Base-by-base conservation (phyloP, 106 monocot species). In the Dactylorhiza incarnata region DNA sequence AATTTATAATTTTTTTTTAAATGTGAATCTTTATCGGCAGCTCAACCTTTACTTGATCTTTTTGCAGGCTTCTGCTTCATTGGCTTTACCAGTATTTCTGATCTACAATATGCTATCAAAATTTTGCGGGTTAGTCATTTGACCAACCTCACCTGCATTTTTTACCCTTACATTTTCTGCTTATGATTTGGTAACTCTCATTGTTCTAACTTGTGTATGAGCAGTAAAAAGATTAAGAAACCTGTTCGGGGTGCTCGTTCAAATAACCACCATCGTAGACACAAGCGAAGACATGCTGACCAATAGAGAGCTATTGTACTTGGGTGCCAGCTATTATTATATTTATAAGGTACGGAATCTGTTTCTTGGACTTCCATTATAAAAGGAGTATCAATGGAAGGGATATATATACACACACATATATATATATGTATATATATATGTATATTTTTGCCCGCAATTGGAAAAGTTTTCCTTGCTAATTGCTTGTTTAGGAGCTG, bases 51-150 rank as follows among this genome's bases (percentile, higher is more conserved):
- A 9, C 17, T 54, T 14, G 14, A 54, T 54, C 54, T 54, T 16
- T 15, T 54, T 12, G 12, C 67, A 91, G 91, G 91, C 88, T 52
- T 91, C 91, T 49, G 94, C 86, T 79, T 61, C 79, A 76, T 77
- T 90, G 75, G 86, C 83, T 16, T 58, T 88, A 70, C 90, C 93
- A 0, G 53, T 90, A 13, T 87, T 85, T 73, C 45, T 83, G 13
- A 50, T 78, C 16, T 84, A 81, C 84, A 75, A 17, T 46, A 43
- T 90, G 23, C 67, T 90, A 56, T 74, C 76, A 16, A 23, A 68
- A 1, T 52, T 82, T 45, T 87, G 83, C 74, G 81, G 87, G 90
- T 91, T 49, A 71, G 85, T 82, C 47, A 9, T 58, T 54, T 54
- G 12, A 54, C 12, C 54, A 54, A 50, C 0, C 78, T 5, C 51